Percentiles rank a stretch among this genome's conserved stretches.
These are phyloP conservation scores for Apiosordaria backusii DNA, from an alignment of 495 filamentous ascomycete species.

Conservation along the genomic window DNA sequence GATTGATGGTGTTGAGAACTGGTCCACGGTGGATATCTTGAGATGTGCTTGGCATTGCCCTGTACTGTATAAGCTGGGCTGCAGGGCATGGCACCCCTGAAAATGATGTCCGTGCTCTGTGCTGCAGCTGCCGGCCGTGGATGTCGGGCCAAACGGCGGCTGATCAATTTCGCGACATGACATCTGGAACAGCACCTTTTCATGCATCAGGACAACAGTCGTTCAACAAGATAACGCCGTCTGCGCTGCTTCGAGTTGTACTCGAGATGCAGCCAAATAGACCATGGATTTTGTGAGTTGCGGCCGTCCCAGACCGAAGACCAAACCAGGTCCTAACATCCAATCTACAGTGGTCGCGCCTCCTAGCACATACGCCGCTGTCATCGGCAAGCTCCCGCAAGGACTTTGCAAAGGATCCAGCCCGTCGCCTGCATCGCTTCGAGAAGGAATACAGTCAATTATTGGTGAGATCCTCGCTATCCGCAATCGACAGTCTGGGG, in stretches of 20 bases:
- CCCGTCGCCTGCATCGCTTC: slow-evolving; percentile 83
- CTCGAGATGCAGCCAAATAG: slow-evolving; percentile 36
- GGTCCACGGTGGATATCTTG: background rate
- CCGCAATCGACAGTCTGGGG: background rate
- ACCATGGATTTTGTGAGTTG: slow-evolving; percentile 44
- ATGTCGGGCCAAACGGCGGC: slow-evolving; percentile 10
- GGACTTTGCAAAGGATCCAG: slow-evolving; percentile 67
- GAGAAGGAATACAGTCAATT: slow-evolving; percentile 83
- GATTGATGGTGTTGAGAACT: background rate
- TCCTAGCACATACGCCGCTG: slow-evolving; percentile 75
- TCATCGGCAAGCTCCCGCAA: slow-evolving; percentile 55
- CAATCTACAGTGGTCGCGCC: slow-evolving; percentile 70
- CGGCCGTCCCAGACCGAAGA: background rate
- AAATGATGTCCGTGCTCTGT: background rate
- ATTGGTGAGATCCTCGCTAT: slow-evolving; percentile 47
- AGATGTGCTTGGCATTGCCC: background rate
- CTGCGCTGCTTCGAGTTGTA: slow-evolving; percentile 13
- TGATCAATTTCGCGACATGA: slow-evolving; percentile 35
- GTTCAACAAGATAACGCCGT: slow-evolving; percentile 9
- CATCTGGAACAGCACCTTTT: slow-evolving; percentile 31
- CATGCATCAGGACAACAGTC: slow-evolving; percentile 23
- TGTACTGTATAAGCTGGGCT: background rate
- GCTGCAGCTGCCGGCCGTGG: slow-evolving; percentile 10
- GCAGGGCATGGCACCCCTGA: slow-evolving; percentile 13
- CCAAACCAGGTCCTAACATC: background rate